Percentiles rank a stretch among this genome's conserved stretches.
Conservation (phyloP, 495 filamentous ascomycete genomes). For the Thozetella sp. region DNA sequence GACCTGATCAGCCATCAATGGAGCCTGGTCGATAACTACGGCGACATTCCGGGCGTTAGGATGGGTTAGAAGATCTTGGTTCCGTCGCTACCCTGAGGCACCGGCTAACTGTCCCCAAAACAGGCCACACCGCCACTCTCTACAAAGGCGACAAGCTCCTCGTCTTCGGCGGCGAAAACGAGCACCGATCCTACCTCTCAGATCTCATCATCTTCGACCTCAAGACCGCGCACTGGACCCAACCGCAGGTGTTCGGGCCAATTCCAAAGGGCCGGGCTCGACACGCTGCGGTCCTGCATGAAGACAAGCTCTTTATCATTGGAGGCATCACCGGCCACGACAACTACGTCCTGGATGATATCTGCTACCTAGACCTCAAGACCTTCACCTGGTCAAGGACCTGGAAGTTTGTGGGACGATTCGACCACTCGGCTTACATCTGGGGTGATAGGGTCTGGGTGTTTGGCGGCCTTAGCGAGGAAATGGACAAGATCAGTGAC, state of each 20-base stretch:
- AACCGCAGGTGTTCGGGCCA: slow-evolving; percentile 80
- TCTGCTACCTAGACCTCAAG: slow-evolving; percentile 94
- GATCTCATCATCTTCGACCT: slow-evolving; percentile 97
- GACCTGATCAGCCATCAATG: slow-evolving; percentile 86
- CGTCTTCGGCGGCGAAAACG: slow-evolving; percentile 97
- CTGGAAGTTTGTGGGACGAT: slow-evolving; percentile 92
- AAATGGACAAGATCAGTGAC: slow-evolving; percentile 94
- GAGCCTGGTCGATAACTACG: slow-evolving; percentile 97
- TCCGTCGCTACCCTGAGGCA: slow-evolving; percentile 6
- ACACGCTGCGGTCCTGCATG: slow-evolving; percentile 91
- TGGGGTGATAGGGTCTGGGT: slow-evolving; percentile 92
- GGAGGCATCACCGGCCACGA: slow-evolving; percentile 89
- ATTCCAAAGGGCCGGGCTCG: slow-evolving; percentile 86
- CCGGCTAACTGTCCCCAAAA: background rate
- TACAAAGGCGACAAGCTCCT: slow-evolving; percentile 93
- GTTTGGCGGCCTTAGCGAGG: slow-evolving; percentile 90
- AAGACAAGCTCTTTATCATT: slow-evolving; percentile 93
- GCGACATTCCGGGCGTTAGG: slow-evolving; percentile 94
- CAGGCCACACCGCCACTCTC: slow-evolving; percentile 93
- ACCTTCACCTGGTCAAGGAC: slow-evolving; percentile 97
- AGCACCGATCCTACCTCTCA: slow-evolving; percentile 91
- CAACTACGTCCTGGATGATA: slow-evolving; percentile 87
- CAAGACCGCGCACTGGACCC: slow-evolving; percentile 89
- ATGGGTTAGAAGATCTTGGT: slow-evolving; percentile 74
- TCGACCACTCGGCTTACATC: slow-evolving; percentile 91